Conservation (phyloP, 1,284 basidiomycete genomes). For the Wallemia ichthyophaga region DNA sequence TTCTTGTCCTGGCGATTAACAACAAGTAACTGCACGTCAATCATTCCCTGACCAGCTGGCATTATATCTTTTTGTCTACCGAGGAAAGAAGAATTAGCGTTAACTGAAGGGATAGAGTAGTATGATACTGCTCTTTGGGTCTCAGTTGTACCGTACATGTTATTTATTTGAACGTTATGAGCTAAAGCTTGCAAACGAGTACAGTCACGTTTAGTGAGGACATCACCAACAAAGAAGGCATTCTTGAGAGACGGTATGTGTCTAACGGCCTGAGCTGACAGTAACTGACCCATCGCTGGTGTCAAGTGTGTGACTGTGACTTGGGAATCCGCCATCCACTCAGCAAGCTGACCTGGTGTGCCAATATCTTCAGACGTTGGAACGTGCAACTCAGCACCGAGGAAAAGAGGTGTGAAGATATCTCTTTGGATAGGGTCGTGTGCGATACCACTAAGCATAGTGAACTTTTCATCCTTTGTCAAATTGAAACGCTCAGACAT, state of each 20-base stretch:
- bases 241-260: slow-evolving; percentile 62
- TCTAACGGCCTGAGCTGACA: slow-evolving; percentile 75
- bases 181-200: slow-evolving; percentile 79
- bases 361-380: slow-evolving; percentile 94
- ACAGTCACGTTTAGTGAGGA: slow-evolving; percentile 94
- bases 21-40: slow-evolving; percentile 87
- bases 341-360: slow-evolving; percentile 78
- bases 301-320: slow-evolving; percentile 89
- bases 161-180: slow-evolving; percentile 73
- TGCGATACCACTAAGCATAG: slow-evolving; percentile 96
- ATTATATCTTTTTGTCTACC: slow-evolving; percentile 91
- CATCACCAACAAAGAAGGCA: slow-evolving; percentile 98
- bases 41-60: slow-evolving; percentile 91
- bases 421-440: slow-evolving; percentile 98
- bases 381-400: slow-evolving; percentile 81
- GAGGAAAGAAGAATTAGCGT: slow-evolving; percentile 62
- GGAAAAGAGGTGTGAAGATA: slow-evolving; percentile 95
- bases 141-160: slow-evolving; percentile 99
- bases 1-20: slow-evolving; percentile 77
- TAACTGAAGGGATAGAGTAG: slow-evolving; percentile 67
- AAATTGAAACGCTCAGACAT: slow-evolving; percentile 76
- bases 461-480: slow-evolving; percentile 49
- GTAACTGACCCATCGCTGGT: slow-evolving; percentile 88
- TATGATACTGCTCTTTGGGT: slow-evolving; percentile 97
- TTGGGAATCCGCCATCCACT: slow-evolving; percentile 85